Conservation (phyloP, 441 rosid species). For the Pelargonium citronellum region DNA sequence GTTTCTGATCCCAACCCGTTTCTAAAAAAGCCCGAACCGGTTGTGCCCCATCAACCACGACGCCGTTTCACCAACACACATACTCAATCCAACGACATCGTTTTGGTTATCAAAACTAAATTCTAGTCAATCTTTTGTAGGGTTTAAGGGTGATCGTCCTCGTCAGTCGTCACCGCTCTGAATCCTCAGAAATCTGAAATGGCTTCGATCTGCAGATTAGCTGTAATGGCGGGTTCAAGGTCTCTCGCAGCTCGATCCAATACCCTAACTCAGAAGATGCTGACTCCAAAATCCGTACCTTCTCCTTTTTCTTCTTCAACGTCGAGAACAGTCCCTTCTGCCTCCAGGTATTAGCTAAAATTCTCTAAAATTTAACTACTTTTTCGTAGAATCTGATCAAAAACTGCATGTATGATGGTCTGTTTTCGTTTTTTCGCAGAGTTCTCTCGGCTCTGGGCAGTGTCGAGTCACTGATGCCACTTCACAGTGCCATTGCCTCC, state of each 20-base stretch:
- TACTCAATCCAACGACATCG: background rate
- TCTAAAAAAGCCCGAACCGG: too few relatives aligned
- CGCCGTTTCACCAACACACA: too few relatives aligned
- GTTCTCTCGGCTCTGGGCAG: constrained; percentile 53
- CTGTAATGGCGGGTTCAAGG: constrained; percentile 47
- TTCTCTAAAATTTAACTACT: background rate
- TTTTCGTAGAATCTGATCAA: background rate
- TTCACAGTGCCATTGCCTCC: constrained; percentile 75
- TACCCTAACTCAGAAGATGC: constrained; percentile 34
- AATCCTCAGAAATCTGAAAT: constrained; percentile 25
- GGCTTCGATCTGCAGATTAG: constrained; percentile 68
- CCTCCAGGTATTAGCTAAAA: constrained; percentile 47
- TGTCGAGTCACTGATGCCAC: constrained; percentile 68
- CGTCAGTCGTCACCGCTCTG: background rate
- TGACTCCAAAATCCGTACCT: constrained; percentile 28
- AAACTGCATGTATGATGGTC: background rate
- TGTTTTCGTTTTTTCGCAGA: constrained; percentile 26
- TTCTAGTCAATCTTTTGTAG: background rate
- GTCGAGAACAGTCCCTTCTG: constrained; percentile 30
- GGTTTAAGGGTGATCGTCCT: background rate
- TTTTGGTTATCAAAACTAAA: background rate
- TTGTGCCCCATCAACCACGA: too few relatives aligned
- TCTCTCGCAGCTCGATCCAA: constrained; percentile 44
- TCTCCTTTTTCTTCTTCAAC: constrained; percentile 41
- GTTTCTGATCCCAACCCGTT: too few relatives aligned